These are phyloP conservation scores for Hippophae gyantsensis DNA, from an alignment of 306 rosid genomes.

Conservation along the genomic window DNA sequence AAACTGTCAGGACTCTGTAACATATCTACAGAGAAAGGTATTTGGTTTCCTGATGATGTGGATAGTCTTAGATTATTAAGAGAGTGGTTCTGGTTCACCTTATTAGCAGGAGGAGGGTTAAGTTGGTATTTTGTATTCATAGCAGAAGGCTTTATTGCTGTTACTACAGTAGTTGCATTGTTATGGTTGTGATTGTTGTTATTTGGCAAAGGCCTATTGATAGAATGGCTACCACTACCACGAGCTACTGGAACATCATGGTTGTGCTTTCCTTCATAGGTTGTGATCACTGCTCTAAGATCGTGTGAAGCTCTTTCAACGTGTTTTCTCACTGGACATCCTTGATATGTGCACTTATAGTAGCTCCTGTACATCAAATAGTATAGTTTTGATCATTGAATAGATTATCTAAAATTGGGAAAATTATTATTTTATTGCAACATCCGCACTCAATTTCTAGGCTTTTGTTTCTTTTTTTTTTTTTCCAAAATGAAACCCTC, in stretches of 20 bases:
- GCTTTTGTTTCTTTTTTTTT: no score
- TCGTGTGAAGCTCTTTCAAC: constrained; percentile 93
- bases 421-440: no score
- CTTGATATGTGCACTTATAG: constrained; percentile 86
- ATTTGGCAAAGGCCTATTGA: constrained; percentile 40
- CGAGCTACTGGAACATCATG: constrained; percentile 95
- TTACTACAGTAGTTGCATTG: background rate
- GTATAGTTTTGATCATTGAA: background rate
- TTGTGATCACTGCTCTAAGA: constrained; percentile 79
- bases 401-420: background rate
- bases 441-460: no score
- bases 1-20: constrained; percentile 33
- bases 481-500: no score
- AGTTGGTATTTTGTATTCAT: constrained; percentile 16
- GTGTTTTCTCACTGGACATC: constrained; percentile 90
- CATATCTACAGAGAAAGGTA: constrained; percentile 44
- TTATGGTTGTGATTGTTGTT: constrained; percentile 1
- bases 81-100: constrained; percentile 13
- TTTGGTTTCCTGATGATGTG: constrained; percentile 27
- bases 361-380: constrained; percentile 55
- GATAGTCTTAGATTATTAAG: constrained; percentile 27
- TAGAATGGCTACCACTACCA: constrained; percentile 55
- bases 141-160: constrained; percentile 38
- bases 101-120: constrained; percentile 10
- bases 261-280: constrained; percentile 94